phyloP scores from a whole-genome alignment of 768 basidiomycete genomes.

The Stropharia rugosoannulata region DNA sequence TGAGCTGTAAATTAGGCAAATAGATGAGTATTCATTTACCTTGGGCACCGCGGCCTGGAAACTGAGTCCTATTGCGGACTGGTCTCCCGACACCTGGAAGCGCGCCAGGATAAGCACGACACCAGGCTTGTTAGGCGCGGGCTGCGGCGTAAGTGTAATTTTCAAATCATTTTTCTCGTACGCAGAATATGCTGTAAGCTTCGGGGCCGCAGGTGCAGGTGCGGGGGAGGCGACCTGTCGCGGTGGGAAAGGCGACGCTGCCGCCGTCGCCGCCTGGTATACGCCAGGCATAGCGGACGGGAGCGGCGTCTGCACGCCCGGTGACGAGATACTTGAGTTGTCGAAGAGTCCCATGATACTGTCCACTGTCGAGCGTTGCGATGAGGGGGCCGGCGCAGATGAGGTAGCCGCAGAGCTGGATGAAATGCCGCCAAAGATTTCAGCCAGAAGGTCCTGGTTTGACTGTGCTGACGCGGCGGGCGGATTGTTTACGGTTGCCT shows the following conservation, averaged over 20 bases:
- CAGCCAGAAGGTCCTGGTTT: conserved; percentile 87
- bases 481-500: conserved; percentile 39
- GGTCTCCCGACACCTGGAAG: conserved; percentile 69
- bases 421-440: conserved; percentile 77
- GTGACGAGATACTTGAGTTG: conserved; percentile 35
- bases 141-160: conserved; percentile 88
- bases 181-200: conserved; percentile 73
- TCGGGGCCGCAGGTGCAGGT: conserved; percentile 41
- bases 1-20: conserved; percentile 3
- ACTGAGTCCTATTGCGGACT: conserved; percentile 61
- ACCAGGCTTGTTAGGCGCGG: conserved; percentile 77
- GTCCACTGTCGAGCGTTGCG: conserved; percentile 66
- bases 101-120: conserved; percentile 87
- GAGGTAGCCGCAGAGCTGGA: conserved; percentile 37
- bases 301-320: conserved; percentile 29
- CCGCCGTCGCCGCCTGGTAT: conserved; percentile 20
- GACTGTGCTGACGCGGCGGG: conserved; percentile 45
- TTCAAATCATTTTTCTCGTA: conserved; percentile 92
- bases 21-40: conserved; percentile 36
- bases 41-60: conserved; percentile 99
- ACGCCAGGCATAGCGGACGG: conserved; percentile 14
- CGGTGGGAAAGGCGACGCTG: conserved; percentile 29
- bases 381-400: conserved; percentile 33
- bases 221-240: conserved; percentile 36
- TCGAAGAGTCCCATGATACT: conserved; percentile 93